Evolutionary conservation across 1,284 basidiomycete species (phyloP).

Genomic region (Puccinia horiana): DNA sequence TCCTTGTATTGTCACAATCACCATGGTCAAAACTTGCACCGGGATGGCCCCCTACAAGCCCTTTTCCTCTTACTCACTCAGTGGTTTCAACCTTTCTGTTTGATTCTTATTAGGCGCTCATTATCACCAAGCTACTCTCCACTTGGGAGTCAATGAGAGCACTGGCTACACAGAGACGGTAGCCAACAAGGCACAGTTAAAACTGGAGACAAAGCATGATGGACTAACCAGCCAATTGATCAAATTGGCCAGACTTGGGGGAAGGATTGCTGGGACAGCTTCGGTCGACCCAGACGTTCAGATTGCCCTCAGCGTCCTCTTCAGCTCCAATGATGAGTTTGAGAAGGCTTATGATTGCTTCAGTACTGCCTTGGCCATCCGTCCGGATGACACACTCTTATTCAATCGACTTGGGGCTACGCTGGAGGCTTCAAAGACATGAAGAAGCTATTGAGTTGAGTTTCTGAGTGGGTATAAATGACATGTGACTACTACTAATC

Average conservation of each 20-base stretch:
- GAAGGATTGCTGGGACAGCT: conserved; percentile 28
- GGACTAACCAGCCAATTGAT: conserved; percentile 58
- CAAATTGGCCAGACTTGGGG: conserved; percentile 57
- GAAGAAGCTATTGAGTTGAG: conserved; percentile 71
- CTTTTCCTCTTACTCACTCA: too few species aligned
- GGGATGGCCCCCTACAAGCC: too few species aligned
- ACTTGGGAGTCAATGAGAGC: background rate
- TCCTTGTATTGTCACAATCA: too few species aligned
- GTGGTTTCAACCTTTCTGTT: too few species aligned
- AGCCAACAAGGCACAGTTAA: background rate
- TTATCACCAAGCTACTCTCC: background rate
- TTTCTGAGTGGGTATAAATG: background rate
- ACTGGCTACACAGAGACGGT: background rate
- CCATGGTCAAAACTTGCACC: too few species aligned
- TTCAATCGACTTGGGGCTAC: conserved; percentile 97
- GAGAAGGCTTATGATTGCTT: conserved; percentile 84
- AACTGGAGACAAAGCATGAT: conserved; percentile 53
- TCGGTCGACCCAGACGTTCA: conserved; percentile 86
- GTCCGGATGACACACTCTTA: conserved; percentile 74
- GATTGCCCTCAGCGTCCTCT: conserved; percentile 86
- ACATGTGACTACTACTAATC: background rate
- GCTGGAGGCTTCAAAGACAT: conserved; percentile 80
- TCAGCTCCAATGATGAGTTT: conserved; percentile 75
- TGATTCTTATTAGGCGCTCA: too few species aligned
- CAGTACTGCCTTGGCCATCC: conserved; percentile 69